phyloP scores from a whole-genome alignment of 495 filamentous ascomycete genomes.

The Pyrenula massariospora region DNA sequence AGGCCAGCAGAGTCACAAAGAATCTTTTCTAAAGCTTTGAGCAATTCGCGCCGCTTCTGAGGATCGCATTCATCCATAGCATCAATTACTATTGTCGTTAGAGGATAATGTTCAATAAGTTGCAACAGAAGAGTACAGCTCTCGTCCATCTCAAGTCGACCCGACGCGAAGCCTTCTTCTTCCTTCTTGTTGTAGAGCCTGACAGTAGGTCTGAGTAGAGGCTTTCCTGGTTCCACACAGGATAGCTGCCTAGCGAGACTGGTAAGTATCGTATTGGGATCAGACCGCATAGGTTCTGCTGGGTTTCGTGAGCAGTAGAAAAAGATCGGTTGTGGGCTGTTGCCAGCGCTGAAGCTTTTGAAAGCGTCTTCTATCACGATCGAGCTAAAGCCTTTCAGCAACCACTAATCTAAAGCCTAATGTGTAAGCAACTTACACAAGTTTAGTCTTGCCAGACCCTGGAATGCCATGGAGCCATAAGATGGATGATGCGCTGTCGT shows the following conservation, averaged over 20 bases:
- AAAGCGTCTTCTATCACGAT: constrained; percentile 12
- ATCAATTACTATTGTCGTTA: constrained; percentile 28
- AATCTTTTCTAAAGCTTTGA: constrained; percentile 18
- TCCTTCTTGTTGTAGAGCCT: neutral
- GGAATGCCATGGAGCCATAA: constrained; percentile 22
- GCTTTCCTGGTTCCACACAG: neutral
- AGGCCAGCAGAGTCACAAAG: constrained; percentile 11
- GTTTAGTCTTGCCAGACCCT: constrained; percentile 20
- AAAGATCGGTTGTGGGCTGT: constrained; percentile 5
- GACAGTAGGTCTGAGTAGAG: neutral
- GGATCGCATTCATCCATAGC: constrained; percentile 34
- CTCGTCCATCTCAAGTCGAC: neutral
- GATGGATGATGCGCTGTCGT: constrained; percentile 6
- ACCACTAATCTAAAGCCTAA: neutral
- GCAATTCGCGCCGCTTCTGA: constrained; percentile 13
- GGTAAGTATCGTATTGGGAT: constrained; percentile 13
- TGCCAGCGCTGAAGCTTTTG: neutral
- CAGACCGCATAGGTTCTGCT: constrained; percentile 14
- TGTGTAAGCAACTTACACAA: constrained; percentile 1
- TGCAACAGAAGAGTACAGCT: neutral
- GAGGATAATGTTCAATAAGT: neutral
- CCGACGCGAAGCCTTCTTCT: neutral
- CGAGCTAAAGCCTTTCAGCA: constrained; percentile 4
- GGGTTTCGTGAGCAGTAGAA: constrained; percentile 17
- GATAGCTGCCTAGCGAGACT: constrained; percentile 17